Conservation (phyloP, 129 eudicot species). For the Apium graveolens region DNA sequence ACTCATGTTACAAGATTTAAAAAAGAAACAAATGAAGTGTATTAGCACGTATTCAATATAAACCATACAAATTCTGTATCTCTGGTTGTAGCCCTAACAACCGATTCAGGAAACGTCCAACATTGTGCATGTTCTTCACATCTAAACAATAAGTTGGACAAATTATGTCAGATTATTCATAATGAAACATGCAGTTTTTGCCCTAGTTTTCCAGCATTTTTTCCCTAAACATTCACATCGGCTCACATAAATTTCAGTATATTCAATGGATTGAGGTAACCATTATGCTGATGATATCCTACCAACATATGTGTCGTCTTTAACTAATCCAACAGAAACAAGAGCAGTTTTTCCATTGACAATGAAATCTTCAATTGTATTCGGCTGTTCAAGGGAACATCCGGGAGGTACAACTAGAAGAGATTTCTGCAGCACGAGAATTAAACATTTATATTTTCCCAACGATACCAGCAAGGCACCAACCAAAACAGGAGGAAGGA, state of each 20-base stretch:
- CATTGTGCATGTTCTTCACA: constrained; percentile 90
- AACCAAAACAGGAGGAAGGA: not conserved
- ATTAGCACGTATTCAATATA: not conserved
- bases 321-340: constrained; percentile 86
- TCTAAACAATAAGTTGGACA: constrained; percentile 23
- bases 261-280: not conserved
- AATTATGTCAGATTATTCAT: not conserved
- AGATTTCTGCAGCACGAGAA: constrained; percentile 44
- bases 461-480: not conserved
- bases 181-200: not conserved
- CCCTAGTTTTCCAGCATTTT: not conserved
- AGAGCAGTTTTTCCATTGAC: constrained; percentile 83
- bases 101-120: constrained; percentile 91
- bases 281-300: constrained; percentile 6
- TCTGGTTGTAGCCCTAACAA: constrained; percentile 94
- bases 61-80: constrained; percentile 73
- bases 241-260: not conserved
- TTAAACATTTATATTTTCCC: not conserved
- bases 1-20: not conserved
- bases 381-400: constrained; percentile 69
- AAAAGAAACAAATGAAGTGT: not conserved
- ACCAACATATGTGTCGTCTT: constrained; percentile 66
- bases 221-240: not conserved
- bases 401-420: constrained; percentile 86
- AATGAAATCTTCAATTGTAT: constrained; percentile 61